Evolutionary conservation across 257 asterid species (phyloP).

Genomic region (Solanum peruvianum): DNA sequence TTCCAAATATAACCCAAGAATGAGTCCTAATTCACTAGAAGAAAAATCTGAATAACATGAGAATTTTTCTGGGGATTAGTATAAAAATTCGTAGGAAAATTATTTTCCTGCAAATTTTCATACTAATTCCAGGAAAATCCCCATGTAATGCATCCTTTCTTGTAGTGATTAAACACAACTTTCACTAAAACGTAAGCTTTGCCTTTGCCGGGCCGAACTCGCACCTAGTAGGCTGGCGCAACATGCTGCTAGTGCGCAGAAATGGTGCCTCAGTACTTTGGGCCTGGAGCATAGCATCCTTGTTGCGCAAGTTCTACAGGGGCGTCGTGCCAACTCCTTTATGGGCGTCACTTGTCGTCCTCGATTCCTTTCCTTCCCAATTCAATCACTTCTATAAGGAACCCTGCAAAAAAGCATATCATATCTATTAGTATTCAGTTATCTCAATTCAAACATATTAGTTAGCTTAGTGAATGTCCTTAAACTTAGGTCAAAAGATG

Average conservation of each 20-base stretch:
- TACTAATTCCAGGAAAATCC: too few relatives aligned
- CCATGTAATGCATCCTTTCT: too few relatives aligned
- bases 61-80: too few relatives aligned
- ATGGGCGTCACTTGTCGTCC: background rate
- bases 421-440: background rate
- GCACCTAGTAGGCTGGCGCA: background rate
- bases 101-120: too few relatives aligned
- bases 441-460: background rate
- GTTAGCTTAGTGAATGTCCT: background rate
- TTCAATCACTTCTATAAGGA: background rate
- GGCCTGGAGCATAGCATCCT: background rate
- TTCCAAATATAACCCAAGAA: background rate
- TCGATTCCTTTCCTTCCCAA: background rate
- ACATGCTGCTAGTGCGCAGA: rapidly evolving
- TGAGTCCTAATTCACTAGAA: background rate
- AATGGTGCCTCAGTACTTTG: too few relatives aligned
- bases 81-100: too few relatives aligned
- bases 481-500: background rate
- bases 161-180: too few relatives aligned
- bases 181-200: background rate
- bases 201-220: background rate
- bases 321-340: background rate
- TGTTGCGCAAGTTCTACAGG: background rate
- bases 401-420: background rate
- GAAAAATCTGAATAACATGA: too few relatives aligned